A percentile compares a stretch with the other conserved stretches of the same genome.
Evolutionary conservation across 768 basidiomycete species (phyloP).

Genomic region (Infundibulicybe gibba): DNA sequence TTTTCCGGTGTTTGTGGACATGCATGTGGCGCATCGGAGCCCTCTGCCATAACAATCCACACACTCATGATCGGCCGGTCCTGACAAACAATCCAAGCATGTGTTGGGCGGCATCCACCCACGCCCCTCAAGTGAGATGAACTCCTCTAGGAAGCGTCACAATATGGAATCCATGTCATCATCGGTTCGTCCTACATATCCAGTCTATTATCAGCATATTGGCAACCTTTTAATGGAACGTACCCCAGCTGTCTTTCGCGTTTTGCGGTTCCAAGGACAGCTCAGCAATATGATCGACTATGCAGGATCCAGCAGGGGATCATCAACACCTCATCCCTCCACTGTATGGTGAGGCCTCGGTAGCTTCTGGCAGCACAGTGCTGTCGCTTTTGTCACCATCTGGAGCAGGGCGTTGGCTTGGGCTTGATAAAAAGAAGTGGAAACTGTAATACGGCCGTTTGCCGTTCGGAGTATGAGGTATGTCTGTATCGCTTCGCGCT

Average conservation of each 20-base stretch:
- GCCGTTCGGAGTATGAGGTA: too few relatives aligned
- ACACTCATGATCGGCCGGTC: not conserved
- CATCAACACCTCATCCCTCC: too few relatives aligned
- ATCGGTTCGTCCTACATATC: too few relatives aligned
- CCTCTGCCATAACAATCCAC: conserved; percentile 1
- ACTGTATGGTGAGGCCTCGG: too few relatives aligned
- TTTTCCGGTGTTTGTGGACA: conserved; percentile 1
- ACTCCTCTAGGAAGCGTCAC: conserved; percentile 7
- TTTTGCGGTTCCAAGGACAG: not conserved
- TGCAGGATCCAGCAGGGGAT: not conserved
- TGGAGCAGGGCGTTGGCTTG: too few relatives aligned
- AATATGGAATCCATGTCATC: not conserved
- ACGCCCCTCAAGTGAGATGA: conserved; percentile 8
- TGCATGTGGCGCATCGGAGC: conserved; percentile 4
- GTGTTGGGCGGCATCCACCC: not conserved
- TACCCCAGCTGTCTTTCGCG: not conserved
- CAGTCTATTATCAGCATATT: too few relatives aligned
- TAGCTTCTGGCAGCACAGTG: too few relatives aligned
- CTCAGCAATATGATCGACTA: not conserved
- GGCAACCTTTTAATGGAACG: not conserved
- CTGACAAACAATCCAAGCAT: not conserved
- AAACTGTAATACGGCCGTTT: too few relatives aligned
- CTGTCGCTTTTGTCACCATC: too few relatives aligned
- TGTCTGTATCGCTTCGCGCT: too few relatives aligned
- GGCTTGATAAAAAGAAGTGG: too few relatives aligned